These are phyloP conservation scores for Podospora pseudopauciseta DNA, from an alignment of 495 filamentous ascomycete species.

Conservation along the genomic window DNA sequence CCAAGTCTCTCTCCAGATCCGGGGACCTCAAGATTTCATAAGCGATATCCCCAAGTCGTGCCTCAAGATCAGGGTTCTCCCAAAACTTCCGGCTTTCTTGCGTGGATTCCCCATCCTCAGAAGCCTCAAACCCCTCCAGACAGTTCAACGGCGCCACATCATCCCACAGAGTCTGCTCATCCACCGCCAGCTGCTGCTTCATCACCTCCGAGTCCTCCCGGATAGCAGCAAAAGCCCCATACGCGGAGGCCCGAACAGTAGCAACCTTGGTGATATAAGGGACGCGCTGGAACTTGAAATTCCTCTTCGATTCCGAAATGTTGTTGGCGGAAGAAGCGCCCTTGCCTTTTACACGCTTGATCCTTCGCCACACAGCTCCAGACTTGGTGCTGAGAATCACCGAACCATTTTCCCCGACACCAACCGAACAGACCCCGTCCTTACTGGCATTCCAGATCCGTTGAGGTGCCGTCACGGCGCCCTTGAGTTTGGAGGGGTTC, in stretches of 20 bases:
- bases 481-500: constrained; percentile 80
- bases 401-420: constrained; percentile 87
- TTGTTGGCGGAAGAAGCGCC: constrained; percentile 51
- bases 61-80: constrained; percentile 29
- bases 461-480: constrained; percentile 67
- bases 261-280: constrained; percentile 79
- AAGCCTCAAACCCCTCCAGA: constrained; percentile 47
- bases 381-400: constrained; percentile 91
- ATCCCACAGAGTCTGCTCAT: constrained; percentile 63
- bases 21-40: constrained; percentile 50
- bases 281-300: constrained; percentile 88
- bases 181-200: constrained; percentile 64
- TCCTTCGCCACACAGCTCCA: constrained; percentile 85
- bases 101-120: constrained; percentile 26
- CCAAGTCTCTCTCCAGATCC: constrained; percentile 56
- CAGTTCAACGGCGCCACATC: constrained; percentile 68
- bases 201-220: constrained; percentile 83
- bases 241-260: constrained; percentile 79
- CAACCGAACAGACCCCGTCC: constrained; percentile 77
- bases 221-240: constrained; percentile 83
- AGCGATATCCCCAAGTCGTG: constrained; percentile 35
- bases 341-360: constrained; percentile 76
- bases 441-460: constrained; percentile 87
- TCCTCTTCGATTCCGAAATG: constrained; percentile 53
- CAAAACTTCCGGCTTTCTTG: constrained; percentile 38